These are phyloP conservation scores for Conoideocrella luteorostrata DNA, from an alignment of 2,329 filamentous ascomycete genomes.

Conservation along the genomic window DNA sequence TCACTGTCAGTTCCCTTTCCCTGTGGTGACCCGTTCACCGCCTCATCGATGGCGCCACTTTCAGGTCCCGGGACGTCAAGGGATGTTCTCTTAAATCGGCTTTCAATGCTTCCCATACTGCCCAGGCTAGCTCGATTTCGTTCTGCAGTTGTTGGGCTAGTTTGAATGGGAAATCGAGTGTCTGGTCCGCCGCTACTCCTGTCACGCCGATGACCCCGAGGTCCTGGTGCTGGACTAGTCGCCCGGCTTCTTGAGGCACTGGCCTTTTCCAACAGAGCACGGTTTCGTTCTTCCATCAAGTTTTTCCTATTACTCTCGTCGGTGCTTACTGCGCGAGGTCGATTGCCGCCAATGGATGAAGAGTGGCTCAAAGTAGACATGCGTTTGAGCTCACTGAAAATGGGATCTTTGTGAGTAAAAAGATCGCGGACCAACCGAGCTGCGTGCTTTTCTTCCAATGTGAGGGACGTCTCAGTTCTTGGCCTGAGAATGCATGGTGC, in stretches of 20 bases:
- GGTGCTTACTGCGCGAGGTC: conserved; percentile 82
- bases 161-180: conserved; percentile 79
- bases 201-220: conserved; percentile 66
- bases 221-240: conserved; percentile 62
- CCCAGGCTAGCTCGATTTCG: conserved; percentile 45
- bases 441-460: conserved; percentile 90
- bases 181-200: conserved; percentile 66
- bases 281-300: conserved; percentile 87
- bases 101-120: conserved; percentile 35
- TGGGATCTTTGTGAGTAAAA: conserved; percentile 87
- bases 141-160: conserved; percentile 53
- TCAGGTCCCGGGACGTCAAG: conserved; percentile 72
- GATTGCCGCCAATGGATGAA: conserved; percentile 48
- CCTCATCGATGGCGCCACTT: conserved; percentile 29
- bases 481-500: conserved; percentile 86
- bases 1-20: conserved; percentile 18
- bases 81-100: conserved; percentile 54
- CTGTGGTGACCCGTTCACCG: conserved; percentile 35
- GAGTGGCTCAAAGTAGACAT: conserved; percentile 65
- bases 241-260: conserved; percentile 63
- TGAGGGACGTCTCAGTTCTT: conserved; percentile 79
- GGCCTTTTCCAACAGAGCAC: conserved; percentile 66
- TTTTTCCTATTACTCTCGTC: conserved; percentile 93
- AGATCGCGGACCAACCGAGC: conserved; percentile 87
- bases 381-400: conserved; percentile 94